These are phyloP conservation scores for Anthracocystis panici-leucophaei DNA, from an alignment of 1,284 basidiomycete species.

Conservation along the genomic window DNA sequence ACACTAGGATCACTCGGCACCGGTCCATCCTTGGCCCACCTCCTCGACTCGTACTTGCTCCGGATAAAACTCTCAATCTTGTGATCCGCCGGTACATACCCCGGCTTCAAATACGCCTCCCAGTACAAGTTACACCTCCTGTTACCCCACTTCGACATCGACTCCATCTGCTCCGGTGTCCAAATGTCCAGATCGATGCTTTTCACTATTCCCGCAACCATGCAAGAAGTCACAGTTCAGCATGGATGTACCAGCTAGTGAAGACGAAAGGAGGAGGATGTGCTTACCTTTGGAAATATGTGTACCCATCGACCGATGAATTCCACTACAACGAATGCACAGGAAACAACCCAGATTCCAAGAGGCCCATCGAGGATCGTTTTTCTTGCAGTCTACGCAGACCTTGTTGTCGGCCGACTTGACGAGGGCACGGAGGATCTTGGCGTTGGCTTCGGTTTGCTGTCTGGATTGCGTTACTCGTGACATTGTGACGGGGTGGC, in stretches of 20 bases:
- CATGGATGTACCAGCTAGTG: background rate
- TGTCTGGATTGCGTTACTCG: conserved; percentile 64
- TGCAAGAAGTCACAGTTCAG: background rate
- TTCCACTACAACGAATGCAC: conserved; percentile 97
- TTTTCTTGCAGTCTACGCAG: conserved; percentile 73
- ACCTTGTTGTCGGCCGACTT: conserved; percentile 87
- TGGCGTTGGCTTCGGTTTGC: conserved; percentile 67
- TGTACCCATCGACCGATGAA: conserved; percentile 97
- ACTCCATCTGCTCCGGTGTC: conserved; percentile 96
- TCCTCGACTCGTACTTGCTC: conserved; percentile 91
- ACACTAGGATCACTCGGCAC: conserved; percentile 83
- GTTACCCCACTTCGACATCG: conserved; percentile 88
- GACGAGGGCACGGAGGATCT: conserved; percentile 60
- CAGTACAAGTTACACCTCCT: conserved; percentile 91
- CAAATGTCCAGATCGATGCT: conserved; percentile 97
- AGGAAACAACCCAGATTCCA: conserved; percentile 96
- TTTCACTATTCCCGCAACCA: conserved; percentile 75
- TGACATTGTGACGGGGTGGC: conserved; percentile 49
- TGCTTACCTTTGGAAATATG: conserved; percentile 72
- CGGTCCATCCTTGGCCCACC: conserved; percentile 92
- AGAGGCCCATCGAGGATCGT: conserved; percentile 94
- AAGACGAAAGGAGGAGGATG: background rate
- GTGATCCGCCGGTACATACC: conserved; percentile 93
- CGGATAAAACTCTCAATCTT: conserved; percentile 99
- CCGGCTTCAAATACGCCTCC: conserved; percentile 93